Percentiles rank a stretch among this genome's conserved stretches.
Evolutionary conservation across 2,329 filamentous ascomycete species (phyloP).

Genomic region (Neodidymelliopsis sp.): DNA sequence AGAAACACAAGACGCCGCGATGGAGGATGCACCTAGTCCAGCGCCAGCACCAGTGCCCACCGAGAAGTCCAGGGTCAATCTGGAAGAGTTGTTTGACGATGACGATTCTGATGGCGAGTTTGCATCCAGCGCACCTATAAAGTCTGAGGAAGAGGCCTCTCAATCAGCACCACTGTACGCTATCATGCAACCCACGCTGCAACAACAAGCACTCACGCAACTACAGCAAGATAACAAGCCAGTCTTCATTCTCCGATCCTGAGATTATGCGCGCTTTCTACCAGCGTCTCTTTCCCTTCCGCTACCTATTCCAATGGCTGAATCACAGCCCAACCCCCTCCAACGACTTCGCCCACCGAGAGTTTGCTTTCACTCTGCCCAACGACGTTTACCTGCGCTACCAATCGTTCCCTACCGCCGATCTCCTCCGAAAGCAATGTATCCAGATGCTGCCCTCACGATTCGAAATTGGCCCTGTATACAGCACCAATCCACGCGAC

Average conservation of each 20-base stretch:
- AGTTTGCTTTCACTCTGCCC: conserved; percentile 94
- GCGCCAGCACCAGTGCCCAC: conserved; percentile 27
- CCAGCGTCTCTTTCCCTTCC: conserved; percentile 92
- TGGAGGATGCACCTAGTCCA: conserved; percentile 40
- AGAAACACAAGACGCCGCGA: conserved; percentile 39
- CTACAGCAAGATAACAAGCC: conserved; percentile 47
- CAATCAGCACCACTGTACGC: conserved; percentile 52
- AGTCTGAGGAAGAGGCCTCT: conserved; percentile 51
- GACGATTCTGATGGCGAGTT: conserved; percentile 66
- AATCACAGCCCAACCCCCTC: conserved; percentile 89
- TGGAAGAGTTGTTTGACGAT: conserved; percentile 68
- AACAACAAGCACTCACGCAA: conserved; percentile 25
- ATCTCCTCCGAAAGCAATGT: conserved; percentile 87
- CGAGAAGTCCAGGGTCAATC: conserved; percentile 46
- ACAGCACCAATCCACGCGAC: conserved; percentile 91
- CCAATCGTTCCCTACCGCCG: conserved; percentile 76
- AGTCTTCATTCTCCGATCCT: conserved; percentile 68
- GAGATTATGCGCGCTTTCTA: conserved; percentile 94
- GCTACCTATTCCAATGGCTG: conserved; percentile 95
- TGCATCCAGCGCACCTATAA: conserved; percentile 60
- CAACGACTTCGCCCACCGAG: conserved; percentile 88
- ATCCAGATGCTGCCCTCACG: conserved; percentile 86
- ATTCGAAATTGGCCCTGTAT: conserved; percentile 98
- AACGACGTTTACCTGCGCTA: conserved; percentile 94
- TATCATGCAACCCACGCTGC: neutral